These are phyloP conservation scores for Conticribra guillardii DNA, from an alignment of 108 stramenopile genomes.

Conservation along the genomic window DNA sequence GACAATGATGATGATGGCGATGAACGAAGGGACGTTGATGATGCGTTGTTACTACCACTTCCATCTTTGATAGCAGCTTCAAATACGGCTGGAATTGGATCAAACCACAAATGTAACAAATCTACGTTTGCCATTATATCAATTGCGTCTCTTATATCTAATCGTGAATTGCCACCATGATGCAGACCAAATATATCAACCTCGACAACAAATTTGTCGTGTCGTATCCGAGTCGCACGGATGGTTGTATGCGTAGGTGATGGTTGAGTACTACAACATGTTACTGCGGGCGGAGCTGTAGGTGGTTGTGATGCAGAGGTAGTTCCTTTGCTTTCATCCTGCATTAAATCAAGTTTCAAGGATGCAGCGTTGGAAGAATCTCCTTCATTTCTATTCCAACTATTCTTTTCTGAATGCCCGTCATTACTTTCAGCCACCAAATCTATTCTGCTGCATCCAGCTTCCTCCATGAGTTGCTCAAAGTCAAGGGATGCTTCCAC, in stretches of 20 bases:
- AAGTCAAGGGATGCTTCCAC: constrained; percentile 26
- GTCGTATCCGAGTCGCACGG: constrained; percentile 25
- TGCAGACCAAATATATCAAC: constrained; percentile 20
- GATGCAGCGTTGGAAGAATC: no score
- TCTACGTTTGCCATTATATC: constrained; percentile 68
- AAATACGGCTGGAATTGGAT: constrained; percentile 63
- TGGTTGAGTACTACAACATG: neutral
- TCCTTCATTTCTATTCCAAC: no score
- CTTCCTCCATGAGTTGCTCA: constrained; percentile 55
- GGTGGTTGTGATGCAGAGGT: neutral
- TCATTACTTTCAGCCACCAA: no score
- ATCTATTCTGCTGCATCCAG: constrained; percentile 33
- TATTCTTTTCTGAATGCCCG: no score
- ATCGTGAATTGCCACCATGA: neutral
- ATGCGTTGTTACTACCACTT: constrained; percentile 12
- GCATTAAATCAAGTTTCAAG: no score
- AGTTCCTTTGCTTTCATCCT: no score
- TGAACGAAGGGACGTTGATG: constrained; percentile 3
- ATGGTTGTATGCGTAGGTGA: constrained; percentile 19
- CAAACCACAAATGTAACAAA: constrained; percentile 70
- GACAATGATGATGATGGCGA: constrained; percentile 17
- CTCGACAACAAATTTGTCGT: constrained; percentile 41
- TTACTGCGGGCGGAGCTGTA: neutral
- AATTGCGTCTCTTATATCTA: constrained; percentile 49
- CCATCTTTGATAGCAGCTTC: constrained; percentile 62